Base-by-base conservation (phyloP, 1,284 basidiomycete genomes). In the Ustilago cynodontis region DNA sequence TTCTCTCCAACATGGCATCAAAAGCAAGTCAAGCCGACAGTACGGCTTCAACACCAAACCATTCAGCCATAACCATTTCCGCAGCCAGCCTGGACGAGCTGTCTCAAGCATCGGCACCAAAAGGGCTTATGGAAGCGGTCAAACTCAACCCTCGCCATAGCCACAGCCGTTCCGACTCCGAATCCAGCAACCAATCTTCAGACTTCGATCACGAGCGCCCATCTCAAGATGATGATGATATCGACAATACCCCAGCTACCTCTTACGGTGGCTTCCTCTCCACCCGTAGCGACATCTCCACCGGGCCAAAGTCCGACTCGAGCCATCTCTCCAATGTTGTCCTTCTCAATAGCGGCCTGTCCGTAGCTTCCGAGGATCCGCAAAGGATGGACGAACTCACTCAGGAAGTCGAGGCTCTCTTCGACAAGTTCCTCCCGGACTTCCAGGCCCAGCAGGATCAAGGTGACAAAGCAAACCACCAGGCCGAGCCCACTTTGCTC, bases 161-260 rank as follows among this genome's bases (percentile, higher is more conserved):
- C 0, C 65, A 63, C 50, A 74, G 41, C 26, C 65, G 51, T 14
- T 74, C 71, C 26, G 54, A 50, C 49, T 75, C 72, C 22, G 64
- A 62, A 29, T 35, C 53, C 31, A 75, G 72, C 45, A 41, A 66
- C 18, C 62, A 53, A n/a, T 75, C 72, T 13, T 75, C 66, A 26
- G 58, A 35, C 31, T 75, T 75, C 35, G 72, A 75, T 53, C 39
- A 67, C 7, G 72, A 70, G 28, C 59, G 62, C 11, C 59, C 71
- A 7, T 74, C 71, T 3, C 71, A 75, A 43, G 72, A 75, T 50
- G 72, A 73, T 22, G 61, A 68, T 28, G 65, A 71, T 39, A 71
- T 76, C 55, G 73, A 76, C 61, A 71, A 76, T 26, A 76, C 73
- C 11, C 73, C 73, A 11, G 73, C 73, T 22, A 76, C 73, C 56